Conservation (phyloP, 2,329 filamentous ascomycete species). For the Trichothecium sympodiale region DNA sequence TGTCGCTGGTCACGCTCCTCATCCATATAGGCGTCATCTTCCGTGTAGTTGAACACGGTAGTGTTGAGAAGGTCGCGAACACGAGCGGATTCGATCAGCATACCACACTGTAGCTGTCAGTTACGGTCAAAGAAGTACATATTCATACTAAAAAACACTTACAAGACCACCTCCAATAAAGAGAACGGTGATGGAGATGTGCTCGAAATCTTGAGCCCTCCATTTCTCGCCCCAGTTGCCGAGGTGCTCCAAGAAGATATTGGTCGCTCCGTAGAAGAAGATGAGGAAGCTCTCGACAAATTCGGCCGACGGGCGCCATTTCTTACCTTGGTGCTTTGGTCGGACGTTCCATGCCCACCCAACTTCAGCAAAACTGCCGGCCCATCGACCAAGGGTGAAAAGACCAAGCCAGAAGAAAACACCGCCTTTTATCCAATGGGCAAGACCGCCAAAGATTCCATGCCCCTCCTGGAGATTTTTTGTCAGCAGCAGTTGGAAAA, state of each 20-base stretch:
- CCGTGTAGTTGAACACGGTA: constrained; percentile 26
- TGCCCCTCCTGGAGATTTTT: constrained; percentile 43
- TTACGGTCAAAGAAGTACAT: not conserved
- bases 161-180: constrained; percentile 89
- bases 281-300: constrained; percentile 86
- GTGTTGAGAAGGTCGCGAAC: constrained; percentile 58
- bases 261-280: constrained; percentile 78
- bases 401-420: constrained; percentile 93
- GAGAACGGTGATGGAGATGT: constrained; percentile 83
- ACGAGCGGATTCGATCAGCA: constrained; percentile 68
- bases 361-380: constrained; percentile 78
- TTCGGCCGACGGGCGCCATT: constrained; percentile 70
- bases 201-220: constrained; percentile 74
- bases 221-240: constrained; percentile 60
- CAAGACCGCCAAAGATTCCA: constrained; percentile 71
- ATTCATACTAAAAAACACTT: constrained; percentile 27
- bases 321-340: constrained; percentile 43
- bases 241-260: constrained; percentile 88
- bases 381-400: constrained; percentile 78
- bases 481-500: constrained; percentile 5
- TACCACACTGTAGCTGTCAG: constrained; percentile 46
- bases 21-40: constrained; percentile 23
- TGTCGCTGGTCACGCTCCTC: constrained; percentile 38
- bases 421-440: constrained; percentile 88
- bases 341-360: constrained; percentile 95